phyloP scores from a whole-genome alignment of 805 yeast species.

The Naumovozyma dairenensis region DNA sequence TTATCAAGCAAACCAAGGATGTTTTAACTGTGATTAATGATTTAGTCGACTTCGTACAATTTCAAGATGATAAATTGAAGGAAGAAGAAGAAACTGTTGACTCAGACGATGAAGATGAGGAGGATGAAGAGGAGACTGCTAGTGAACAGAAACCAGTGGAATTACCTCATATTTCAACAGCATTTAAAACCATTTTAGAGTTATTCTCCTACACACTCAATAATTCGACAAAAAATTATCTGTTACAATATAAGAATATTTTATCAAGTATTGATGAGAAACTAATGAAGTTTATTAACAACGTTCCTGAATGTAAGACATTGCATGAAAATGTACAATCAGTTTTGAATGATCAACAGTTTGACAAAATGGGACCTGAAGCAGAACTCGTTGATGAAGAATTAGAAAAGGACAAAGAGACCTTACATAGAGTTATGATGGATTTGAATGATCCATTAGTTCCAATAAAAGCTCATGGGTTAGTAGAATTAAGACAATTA shows the following conservation, averaged over 20 bases:
- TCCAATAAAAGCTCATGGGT: slow-evolving; percentile 82
- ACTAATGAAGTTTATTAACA: slow-evolving; percentile 6
- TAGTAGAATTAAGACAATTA: slow-evolving; percentile 51
- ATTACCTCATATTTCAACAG: slow-evolving; percentile 1
- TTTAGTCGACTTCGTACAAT: slow-evolving; percentile 25
- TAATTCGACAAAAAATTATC: slow-evolving; percentile 17
- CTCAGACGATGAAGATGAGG: slow-evolving; percentile 22
- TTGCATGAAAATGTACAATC: background rate
- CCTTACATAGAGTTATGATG: slow-evolving; percentile 49
- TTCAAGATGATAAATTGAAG: slow-evolving; percentile 25
- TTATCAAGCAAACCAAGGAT: slow-evolving; percentile 39
- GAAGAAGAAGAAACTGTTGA: slow-evolving; percentile 18
- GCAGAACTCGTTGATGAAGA: background rate
- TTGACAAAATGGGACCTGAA: background rate
- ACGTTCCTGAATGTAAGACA: background rate
- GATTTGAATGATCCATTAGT: slow-evolving; percentile 67
- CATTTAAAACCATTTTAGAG: slow-evolving; percentile 29
- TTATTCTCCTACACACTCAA: slow-evolving; percentile 31
- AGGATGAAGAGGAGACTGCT: slow-evolving; percentile 26
- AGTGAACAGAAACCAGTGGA: slow-evolving; percentile 3
- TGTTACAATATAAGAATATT: slow-evolving; percentile 14
- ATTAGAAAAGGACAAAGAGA: slow-evolving; percentile 24
- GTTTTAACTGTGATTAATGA: slow-evolving; percentile 41
- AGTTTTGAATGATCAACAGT: background rate
- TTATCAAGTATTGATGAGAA: slow-evolving; percentile 25